Evolutionary conservation across 768 basidiomycete species (phyloP), one percentile per base, ranked within the genome.

Genomic region (Leucocoprinus sp.): DNA sequence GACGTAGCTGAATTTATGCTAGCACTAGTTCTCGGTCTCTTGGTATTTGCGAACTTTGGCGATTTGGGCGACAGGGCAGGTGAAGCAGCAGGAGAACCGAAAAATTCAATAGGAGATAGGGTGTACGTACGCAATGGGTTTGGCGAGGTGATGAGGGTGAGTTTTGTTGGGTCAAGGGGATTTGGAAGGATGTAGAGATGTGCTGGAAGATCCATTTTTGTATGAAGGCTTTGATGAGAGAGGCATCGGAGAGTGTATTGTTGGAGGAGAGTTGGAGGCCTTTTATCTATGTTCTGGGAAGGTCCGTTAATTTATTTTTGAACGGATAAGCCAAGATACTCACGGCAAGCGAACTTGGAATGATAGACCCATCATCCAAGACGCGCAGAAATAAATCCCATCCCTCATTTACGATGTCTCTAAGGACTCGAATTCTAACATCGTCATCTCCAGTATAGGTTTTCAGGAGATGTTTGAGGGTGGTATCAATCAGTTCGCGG

Each of bases 341-440:
- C 60, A 88, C 88, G 46, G 80, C 77, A 28, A 92, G 71, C 8
- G 84, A 86, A 34, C 75, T 80, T 37, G 90, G 64, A 7, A 85
- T 65, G 12, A 87, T 57, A n/a, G 85, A 84, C 6, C 87, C 82
- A 63, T 91, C 84, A 7, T 62, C 65, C 7, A 87, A 62, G 8
- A 87, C 72, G 28, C 84, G 77, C 26, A 89, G 61, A 57, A 92
- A 92, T 18, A 91, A 54, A 60, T 91, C 87, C 84, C 82, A 88
- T 5, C 74, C 74, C 53, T 82, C 84, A 28, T 84, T 75, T 43
- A 72, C 65, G 43, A 88, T 76, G 50, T 87, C 83, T 51, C 68
- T 68, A 19, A 84, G 60, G 50, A 71, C 70, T 49, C 69, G 68
- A 8, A 60, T 63, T 22, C 67, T 64, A 3, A 68, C 69, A 43